phyloP scores from a whole-genome alignment of 176 grass and related monocot genomes.

The Stipa capillata region DNA sequence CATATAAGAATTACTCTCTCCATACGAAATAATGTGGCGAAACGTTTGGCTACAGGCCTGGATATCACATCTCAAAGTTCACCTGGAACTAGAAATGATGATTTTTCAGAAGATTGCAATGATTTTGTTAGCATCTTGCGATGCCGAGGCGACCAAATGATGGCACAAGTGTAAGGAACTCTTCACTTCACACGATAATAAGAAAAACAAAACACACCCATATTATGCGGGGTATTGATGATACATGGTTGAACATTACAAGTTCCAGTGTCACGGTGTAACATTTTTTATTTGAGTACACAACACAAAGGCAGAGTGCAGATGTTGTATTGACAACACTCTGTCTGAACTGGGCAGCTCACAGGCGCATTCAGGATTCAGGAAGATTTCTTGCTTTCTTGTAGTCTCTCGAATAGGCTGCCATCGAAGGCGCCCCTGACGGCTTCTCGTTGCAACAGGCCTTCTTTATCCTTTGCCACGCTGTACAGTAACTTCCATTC shows the following conservation, averaged over 20 bases:
- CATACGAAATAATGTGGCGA: too few species aligned
- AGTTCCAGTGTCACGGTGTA: neutral
- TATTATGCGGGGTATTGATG: neutral
- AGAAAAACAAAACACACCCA: neutral
- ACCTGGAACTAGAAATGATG: neutral
- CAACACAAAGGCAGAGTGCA: neutral
- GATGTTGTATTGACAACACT: neutral
- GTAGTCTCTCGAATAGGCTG: slow-evolving; percentile 46
- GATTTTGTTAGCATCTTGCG: neutral
- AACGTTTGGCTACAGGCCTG: too few species aligned
- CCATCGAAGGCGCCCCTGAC: slow-evolving; percentile 42
- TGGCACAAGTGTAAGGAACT: neutral
- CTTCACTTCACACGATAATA: neutral
- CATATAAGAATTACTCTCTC: too few species aligned
- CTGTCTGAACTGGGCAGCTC: neutral
- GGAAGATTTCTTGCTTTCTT: slow-evolving; percentile 25
- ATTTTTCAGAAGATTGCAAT: neutral
- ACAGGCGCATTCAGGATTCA: neutral
- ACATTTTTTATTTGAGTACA: neutral
- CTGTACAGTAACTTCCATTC: slow-evolving; percentile 48
- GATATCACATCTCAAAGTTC: too few species aligned
- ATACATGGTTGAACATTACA: neutral
- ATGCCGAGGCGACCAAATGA: neutral
- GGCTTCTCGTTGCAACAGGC: slow-evolving; percentile 34
- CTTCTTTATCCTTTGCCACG: slow-evolving; percentile 46